phyloP scores from a whole-genome alignment of 257 asterid species.

The Solanum bulbocastanum region DNA sequence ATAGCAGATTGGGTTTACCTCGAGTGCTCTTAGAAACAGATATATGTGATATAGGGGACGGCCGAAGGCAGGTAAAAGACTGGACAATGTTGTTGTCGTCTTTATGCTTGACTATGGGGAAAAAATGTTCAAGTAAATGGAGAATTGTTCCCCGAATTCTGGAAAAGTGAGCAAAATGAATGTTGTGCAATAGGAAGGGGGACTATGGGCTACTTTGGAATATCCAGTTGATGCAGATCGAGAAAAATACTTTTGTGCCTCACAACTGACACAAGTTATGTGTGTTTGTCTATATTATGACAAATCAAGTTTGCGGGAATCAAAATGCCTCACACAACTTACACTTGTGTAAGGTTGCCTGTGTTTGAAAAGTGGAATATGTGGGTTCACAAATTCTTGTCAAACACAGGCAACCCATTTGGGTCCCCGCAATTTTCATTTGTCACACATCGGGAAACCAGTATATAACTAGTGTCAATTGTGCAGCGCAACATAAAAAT shows the following conservation, averaged over 20 bases:
- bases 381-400: background rate
- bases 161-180: background rate
- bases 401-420: background rate
- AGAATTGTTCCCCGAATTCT: background rate
- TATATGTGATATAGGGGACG: background rate
- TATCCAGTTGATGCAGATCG: background rate
- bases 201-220: background rate
- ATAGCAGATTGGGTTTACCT: background rate
- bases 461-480: background rate
- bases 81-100: background rate
- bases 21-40: background rate
- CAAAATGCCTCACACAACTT: background rate
- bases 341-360: background rate
- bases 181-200: background rate
- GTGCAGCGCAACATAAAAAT: background rate
- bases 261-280: background rate
- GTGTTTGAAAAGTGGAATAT: background rate
- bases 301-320: background rate
- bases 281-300: background rate
- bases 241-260: background rate
- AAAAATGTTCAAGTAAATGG: background rate
- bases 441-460: background rate
- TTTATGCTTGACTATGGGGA: background rate
- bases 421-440: background rate
- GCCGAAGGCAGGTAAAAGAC: background rate